Evolutionary conservation across 768 basidiomycete species (phyloP).

Genomic region (Epithele typhae): DNA sequence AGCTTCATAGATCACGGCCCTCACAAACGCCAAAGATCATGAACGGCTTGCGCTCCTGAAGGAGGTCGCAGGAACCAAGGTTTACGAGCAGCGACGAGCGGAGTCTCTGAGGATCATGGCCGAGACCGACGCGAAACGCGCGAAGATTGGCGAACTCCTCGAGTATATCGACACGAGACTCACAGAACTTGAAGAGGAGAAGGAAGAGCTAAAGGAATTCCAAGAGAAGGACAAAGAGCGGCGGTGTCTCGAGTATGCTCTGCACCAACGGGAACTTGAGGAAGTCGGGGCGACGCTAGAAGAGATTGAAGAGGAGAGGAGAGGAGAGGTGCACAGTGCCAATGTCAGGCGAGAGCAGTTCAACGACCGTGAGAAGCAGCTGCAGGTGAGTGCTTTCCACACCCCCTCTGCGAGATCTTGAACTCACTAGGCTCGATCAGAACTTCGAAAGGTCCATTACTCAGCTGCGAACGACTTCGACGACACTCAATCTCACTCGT

Average conservation of each 20-base stretch:
- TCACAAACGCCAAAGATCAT: constrained; percentile 96
- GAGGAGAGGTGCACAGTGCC: constrained; percentile 77
- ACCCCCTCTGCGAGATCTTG: not conserved
- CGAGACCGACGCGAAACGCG: constrained; percentile 89
- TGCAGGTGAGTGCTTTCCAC: constrained; percentile 51
- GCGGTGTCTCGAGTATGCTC: constrained; percentile 89
- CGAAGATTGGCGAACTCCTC: constrained; percentile 87
- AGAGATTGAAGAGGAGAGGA: constrained; percentile 79
- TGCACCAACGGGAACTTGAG: constrained; percentile 87
- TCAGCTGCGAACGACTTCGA: constrained; percentile 62
- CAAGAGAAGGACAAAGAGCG: constrained; percentile 95
- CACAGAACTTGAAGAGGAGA: constrained; percentile 93
- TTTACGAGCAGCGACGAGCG: constrained; percentile 90
- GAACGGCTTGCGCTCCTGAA: constrained; percentile 93
- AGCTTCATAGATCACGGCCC: constrained; percentile 74
- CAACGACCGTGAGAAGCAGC: constrained; percentile 78
- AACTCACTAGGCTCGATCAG: constrained; percentile 33
- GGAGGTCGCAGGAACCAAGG: constrained; percentile 97
- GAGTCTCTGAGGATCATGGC: constrained; percentile 97
- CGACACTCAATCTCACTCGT: constrained; percentile 66
- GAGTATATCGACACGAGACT: constrained; percentile 89
- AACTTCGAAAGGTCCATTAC: constrained; percentile 70
- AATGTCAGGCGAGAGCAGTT: constrained; percentile 82
- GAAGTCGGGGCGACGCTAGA: constrained; percentile 85
- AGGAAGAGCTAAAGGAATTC: constrained; percentile 95